Evolutionary conservation across 140 eudicot genomes (phyloP).

Genomic region (Stevia rebaudiana): DNA sequence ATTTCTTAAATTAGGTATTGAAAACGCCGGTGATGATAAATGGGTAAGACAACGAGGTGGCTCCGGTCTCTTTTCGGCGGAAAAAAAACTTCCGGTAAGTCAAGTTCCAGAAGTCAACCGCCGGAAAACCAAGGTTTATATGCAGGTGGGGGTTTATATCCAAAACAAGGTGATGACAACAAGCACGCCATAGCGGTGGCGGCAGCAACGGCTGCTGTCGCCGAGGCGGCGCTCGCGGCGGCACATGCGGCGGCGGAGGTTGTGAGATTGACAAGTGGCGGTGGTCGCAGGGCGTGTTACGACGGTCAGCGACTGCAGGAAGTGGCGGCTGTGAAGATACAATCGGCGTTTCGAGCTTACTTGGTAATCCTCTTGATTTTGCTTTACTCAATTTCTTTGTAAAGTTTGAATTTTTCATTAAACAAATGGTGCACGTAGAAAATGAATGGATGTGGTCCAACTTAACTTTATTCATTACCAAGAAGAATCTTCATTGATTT

Average conservation of each 20-base stretch:
- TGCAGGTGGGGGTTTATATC: conserved; percentile 18
- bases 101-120: conserved; percentile 3
- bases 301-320: conserved; percentile 33
- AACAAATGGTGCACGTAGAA: background rate
- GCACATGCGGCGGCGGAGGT: conserved; percentile 98
- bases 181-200: conserved; percentile 95
- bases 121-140: conserved; percentile 16
- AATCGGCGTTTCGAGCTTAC: conserved; percentile 79
- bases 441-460: conserved; percentile 6
- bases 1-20: background rate
- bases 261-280: conserved; percentile 64
- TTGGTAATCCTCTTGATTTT: conserved; percentile 40
- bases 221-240: conserved; percentile 95
- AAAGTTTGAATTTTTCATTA: background rate
- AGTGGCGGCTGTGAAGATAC: conserved; percentile 68
- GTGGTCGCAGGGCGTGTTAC: conserved; percentile 29
- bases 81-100: conserved; percentile 28
- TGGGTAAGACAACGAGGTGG: conserved; percentile 67
- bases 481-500: conserved; percentile 20
- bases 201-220: conserved; percentile 92
- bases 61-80: conserved; percentile 43
- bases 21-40: conserved; percentile 29
- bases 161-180: conserved; percentile 46
- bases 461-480: background rate
- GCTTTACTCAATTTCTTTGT: conserved; percentile 8